These are phyloP conservation scores for Tylopilus subfusipes DNA, from an alignment of 768 basidiomycete genomes.

Conservation along the genomic window DNA sequence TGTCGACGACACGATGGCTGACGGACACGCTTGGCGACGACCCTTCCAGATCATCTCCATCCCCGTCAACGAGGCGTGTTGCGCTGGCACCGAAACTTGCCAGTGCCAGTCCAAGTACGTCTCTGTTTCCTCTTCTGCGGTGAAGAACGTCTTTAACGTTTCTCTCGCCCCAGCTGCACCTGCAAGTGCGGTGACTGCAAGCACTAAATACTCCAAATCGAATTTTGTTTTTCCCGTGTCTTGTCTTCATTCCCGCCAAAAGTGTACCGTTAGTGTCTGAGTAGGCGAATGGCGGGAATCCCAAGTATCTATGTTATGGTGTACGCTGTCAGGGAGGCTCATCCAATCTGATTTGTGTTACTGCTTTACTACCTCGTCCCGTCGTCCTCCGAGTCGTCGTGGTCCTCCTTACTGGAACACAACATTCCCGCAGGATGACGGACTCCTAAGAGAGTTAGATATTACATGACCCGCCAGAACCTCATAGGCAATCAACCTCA, in stretches of 20 bases:
- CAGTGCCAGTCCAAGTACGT: constrained; percentile 9
- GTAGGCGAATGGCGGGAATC: neutral
- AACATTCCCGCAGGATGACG: neutral
- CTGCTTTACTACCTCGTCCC: neutral
- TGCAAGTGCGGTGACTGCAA: constrained; percentile 22
- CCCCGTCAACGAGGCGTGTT: constrained; percentile 23
- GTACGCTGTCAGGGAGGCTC: neutral
- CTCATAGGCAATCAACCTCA: too few species aligned
- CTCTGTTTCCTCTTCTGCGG: neutral
- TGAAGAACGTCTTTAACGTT: neutral
- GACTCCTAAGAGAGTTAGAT: too few species aligned
- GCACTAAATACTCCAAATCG: constrained; percentile 1
- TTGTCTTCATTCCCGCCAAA: neutral
- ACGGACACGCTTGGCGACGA: neutral
- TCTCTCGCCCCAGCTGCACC: constrained; percentile 5
- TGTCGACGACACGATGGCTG: neutral
- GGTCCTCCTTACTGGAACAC: neutral
- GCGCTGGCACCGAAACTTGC: constrained; percentile 6
- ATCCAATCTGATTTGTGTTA: neutral
- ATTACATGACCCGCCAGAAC: too few species aligned
- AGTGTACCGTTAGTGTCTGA: neutral
- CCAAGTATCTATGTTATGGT: neutral
- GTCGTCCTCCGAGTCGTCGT: neutral
- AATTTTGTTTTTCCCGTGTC: neutral
- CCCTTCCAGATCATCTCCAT: constrained; percentile 9